Evolutionary conservation across 257 asterid species (phyloP), one percentile per base, ranked within the genome.

Genomic region (Primulina eburnea): DNA sequence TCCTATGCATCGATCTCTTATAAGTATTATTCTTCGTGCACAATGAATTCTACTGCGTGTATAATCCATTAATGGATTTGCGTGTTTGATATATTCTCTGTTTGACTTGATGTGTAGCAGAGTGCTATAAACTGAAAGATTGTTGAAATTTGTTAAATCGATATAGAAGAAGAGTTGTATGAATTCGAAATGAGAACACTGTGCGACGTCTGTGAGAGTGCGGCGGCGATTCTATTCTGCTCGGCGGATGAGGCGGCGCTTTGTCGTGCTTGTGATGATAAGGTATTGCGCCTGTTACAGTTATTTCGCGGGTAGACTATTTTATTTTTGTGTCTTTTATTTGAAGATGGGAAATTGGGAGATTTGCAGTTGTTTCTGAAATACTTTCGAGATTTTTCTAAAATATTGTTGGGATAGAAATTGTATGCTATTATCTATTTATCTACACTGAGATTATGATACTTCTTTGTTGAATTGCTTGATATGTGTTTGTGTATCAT

Each of bases 181-280:
- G 58, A 56, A 57, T 67, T 56, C 55, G 56, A 79, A 76, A 92
- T 92, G 97, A 87, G 97, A 76, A 88, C 97, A 60, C 79, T 92
- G 37, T 92, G 98, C 77, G 98, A 90, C 77, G 97, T 83, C 12
- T 92, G 98, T 69, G 98, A 89, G 81, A 86, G 92, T 68, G 96
- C 97, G 50, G 95, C 95, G 64, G 98, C 98, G 28, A 82, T 85
- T 75, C 68, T 92, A 33, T 92, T 92, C 78, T 90, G 98, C 75
- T 96, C 97, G 43, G 98, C 98, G 60, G 98, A 47, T 47, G 56
- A 47, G 20, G 56, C 56, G 18, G 56, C 95, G 74, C 94, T 92
- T 12, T 92, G 97, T 63, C 86, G 85, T 60, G 77, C 93, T 61
- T 92, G 98, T 69, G 98, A 92, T 68, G 87, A 92, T 30, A 84